Base-by-base conservation (phyloP, 1,139 yeast genomes). In the Candida sanyaensis region DNA sequence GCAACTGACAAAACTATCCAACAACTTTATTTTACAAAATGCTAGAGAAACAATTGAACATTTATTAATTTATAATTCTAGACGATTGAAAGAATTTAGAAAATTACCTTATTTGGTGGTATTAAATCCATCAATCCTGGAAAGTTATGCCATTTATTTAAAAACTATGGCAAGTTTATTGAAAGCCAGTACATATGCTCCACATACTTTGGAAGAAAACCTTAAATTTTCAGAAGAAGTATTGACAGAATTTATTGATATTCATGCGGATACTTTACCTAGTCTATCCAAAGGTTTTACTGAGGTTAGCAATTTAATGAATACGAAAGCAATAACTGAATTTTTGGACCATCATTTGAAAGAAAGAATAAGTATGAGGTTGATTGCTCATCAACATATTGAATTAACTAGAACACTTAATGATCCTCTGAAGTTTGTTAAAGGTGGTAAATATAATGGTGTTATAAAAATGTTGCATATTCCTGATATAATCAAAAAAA, bases 81-180 rank as follows among this genome's bases (percentile, higher is more conserved):
- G 82, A 45, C 67, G 97, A 51, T 65, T 91, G 17, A 76, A 78
- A 37, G 86, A 86, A 41, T 81, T 92, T 55, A 76, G 95, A 51
- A 74, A 78, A 42, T 70, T 92, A 45, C 96, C 97, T 0, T 92
- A 90, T 62, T 77, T 92, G 55, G 91, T 86, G 43, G 87, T 90
- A 42, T 69, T 92, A 51, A 92, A 92, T 61, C 97, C 97, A n/a
- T 81, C 89, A 57, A 86, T 92, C 46, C 86, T 95, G n/a, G 83
- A 82, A 57, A 86, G 88, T 21, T 89, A 90, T 69, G 77, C 82
- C 56, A 68, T 85, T 42, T 92, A 92, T 65, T 70, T 88, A 54
- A 75, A 81, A 50, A 86, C 96, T 5, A 78, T 91, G 72, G 77
- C 86, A 38, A 75, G 84, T 4, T 66, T 90, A 53, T 66, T 85